Percentiles rank a stretch among this genome's conserved stretches.
Conservation (phyloP, 2,329 filamentous ascomycete genomes). For the Alternaria ethzedia region DNA sequence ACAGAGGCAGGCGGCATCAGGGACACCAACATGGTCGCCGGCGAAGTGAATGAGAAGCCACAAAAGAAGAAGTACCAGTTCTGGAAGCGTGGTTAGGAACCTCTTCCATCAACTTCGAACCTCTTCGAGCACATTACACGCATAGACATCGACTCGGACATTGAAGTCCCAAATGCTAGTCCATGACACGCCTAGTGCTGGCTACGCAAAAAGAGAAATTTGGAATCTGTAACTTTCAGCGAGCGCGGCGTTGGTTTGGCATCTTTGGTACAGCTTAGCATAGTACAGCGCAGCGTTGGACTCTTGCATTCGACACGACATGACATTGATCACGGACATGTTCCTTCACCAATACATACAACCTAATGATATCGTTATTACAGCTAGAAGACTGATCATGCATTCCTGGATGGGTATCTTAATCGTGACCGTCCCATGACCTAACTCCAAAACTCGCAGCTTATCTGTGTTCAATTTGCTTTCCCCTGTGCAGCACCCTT, state of each 20-base stretch:
- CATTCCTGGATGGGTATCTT: not conserved
- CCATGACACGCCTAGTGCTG: not conserved
- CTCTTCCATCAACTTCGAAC: not conserved
- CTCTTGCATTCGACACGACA: not conserved
- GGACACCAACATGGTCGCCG: slow-evolving; percentile 1
- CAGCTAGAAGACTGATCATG: not conserved
- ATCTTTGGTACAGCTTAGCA: not conserved
- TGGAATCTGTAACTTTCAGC: slow-evolving; percentile 9
- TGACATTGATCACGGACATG: slow-evolving; percentile 2
- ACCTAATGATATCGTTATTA: slow-evolving; percentile 4
- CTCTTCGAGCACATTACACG: not conserved
- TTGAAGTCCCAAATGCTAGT: not conserved
- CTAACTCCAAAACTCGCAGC: not conserved
- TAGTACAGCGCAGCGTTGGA: slow-evolving; percentile 3
- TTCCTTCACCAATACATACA: not conserved
- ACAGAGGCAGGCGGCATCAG: slow-evolving; percentile 6
- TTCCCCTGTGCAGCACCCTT: slow-evolving; percentile 56
- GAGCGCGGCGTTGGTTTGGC: slow-evolving; percentile 24
- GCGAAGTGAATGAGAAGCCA: slow-evolving; percentile 4
- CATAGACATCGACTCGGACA: not conserved
- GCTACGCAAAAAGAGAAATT: not conserved
- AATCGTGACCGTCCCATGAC: not conserved
- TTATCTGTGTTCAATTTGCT: not conserved
- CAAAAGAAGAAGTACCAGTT: slow-evolving; percentile 21
- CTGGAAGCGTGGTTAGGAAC: slow-evolving; percentile 22